A percentile compares a stretch with the other conserved stretches of the same genome.
Evolutionary conservation across 768 basidiomycete genomes (phyloP).

Genomic region (Russula earlei): DNA sequence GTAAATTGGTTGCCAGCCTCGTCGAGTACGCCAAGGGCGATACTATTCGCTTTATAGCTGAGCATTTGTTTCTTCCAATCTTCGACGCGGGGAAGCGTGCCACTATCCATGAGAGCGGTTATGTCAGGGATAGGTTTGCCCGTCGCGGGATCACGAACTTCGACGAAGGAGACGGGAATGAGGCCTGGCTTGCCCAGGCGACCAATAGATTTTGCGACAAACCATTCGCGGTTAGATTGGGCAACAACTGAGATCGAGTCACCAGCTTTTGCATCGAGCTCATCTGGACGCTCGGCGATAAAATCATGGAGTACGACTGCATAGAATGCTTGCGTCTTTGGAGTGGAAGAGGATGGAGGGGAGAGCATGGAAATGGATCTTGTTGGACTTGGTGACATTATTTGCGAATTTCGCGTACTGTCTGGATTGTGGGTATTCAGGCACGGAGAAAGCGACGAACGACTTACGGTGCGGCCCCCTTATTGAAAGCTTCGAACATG

Average conservation of each 20-base stretch:
- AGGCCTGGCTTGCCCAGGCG: constrained; percentile 90
- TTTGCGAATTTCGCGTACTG: constrained; percentile 9
- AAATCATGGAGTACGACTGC: constrained; percentile 96
- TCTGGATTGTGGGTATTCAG: not conserved
- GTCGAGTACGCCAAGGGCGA: constrained; percentile 89
- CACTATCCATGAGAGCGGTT: constrained; percentile 69
- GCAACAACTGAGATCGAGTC: constrained; percentile 96
- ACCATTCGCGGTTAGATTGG: constrained; percentile 99
- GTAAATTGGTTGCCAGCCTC: constrained; percentile 22
- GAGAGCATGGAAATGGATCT: constrained; percentile 28
- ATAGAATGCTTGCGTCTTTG: constrained; percentile 65
- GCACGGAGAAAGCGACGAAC: not conserved
- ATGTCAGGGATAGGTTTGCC: constrained; percentile 71
- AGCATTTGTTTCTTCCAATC: constrained; percentile 97
- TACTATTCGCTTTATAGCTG: constrained; percentile 92
- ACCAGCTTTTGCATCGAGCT: constrained; percentile 89
- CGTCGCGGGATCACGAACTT: constrained; percentile 88
- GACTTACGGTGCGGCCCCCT: constrained; percentile 55
- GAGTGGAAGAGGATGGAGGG: constrained; percentile 1
- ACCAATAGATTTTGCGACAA: constrained; percentile 97
- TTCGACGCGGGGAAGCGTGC: constrained; percentile 91
- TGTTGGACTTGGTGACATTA: constrained; percentile 18
- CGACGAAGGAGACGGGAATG: constrained; percentile 94
- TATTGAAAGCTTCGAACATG: constrained; percentile 87
- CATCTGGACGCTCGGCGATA: constrained; percentile 88